These are phyloP conservation scores for Scheffersomyces segobiensis DNA, from an alignment of 1,139 yeast species.

Conservation along the genomic window DNA sequence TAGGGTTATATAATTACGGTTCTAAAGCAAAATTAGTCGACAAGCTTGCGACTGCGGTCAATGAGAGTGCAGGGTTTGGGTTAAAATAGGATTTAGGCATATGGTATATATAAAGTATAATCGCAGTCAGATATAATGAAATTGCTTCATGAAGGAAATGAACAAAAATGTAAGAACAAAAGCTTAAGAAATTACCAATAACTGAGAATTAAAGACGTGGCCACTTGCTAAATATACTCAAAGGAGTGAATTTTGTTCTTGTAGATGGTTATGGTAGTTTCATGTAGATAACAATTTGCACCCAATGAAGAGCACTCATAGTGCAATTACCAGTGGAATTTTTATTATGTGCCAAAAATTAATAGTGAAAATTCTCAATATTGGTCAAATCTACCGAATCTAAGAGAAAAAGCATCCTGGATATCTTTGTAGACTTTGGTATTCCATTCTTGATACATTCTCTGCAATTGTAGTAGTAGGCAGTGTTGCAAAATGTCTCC, in stretches of 20 bases:
- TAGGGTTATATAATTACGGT: conserved; percentile 70
- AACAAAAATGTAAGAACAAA: too few species aligned
- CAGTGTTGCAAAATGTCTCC: not conserved
- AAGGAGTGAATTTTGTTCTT: not conserved
- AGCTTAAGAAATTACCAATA: too few species aligned
- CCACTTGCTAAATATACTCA: too few species aligned
- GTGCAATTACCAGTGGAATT: not conserved
- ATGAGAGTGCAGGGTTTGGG: conserved; percentile 86
- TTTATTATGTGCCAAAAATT: not conserved
- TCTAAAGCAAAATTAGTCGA: conserved; percentile 49
- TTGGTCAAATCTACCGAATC: not conserved
- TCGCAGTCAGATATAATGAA: too few species aligned
- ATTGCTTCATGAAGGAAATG: not conserved
- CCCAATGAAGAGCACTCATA: not conserved
- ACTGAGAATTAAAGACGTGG: not conserved
- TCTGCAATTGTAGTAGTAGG: not conserved
- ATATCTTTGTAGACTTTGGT: not conserved
- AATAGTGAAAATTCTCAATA: too few species aligned
- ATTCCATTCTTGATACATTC: not conserved
- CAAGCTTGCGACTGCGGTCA: conserved; percentile 66
- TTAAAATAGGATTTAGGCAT: conserved; percentile 41
- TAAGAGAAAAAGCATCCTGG: not conserved
- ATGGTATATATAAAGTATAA: too few species aligned
- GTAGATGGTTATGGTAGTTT: not conserved
- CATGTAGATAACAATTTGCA: not conserved